Evolutionary conservation across 768 basidiomycete genomes (phyloP).

Genomic region (Psilocybe subaeruginosa): DNA sequence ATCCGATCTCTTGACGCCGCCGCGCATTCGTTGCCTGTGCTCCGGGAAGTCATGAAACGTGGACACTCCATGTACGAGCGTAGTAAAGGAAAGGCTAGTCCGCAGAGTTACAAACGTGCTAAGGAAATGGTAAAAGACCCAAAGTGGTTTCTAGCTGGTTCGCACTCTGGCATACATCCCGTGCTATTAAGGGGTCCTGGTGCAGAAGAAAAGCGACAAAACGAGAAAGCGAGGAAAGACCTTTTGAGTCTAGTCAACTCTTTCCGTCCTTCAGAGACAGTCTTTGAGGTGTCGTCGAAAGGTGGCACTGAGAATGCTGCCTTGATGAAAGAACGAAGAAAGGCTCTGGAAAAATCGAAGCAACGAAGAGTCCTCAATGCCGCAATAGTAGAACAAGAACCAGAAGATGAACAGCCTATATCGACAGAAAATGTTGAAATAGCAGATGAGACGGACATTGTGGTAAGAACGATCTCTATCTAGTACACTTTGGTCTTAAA

Average conservation of each 20-base stretch:
- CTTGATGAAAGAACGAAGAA: constrained; percentile 89
- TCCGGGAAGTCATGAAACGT: constrained; percentile 83
- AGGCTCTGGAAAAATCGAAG: constrained; percentile 69
- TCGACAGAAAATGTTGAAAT: constrained; percentile 53
- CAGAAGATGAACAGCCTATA: constrained; percentile 34
- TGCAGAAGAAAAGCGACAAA: constrained; percentile 36
- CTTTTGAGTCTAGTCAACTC: constrained; percentile 77
- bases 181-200: constrained; percentile 52
- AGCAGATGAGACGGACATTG: constrained; percentile 80
- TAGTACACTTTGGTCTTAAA: background rate
- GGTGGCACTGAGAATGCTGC: constrained; percentile 63
- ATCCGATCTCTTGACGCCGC: constrained; percentile 64
- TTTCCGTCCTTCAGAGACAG: constrained; percentile 87
- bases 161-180: constrained; percentile 73
- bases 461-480: constrained; percentile 46
- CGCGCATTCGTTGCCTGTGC: constrained; percentile 62
- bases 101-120: constrained; percentile 83
- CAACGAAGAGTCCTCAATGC: constrained; percentile 46
- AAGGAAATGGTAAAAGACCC: constrained; percentile 82
- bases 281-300: constrained; percentile 86
- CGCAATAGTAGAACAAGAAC: constrained; percentile 34
- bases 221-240: constrained; percentile 61
- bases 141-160: constrained; percentile 71
- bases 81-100: constrained; percentile 88
- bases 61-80: constrained; percentile 95